Evolutionary conservation across 257 asterid species (phyloP), one percentile per base, ranked within the genome.

Genomic region (Solanum ossicruentum): DNA sequence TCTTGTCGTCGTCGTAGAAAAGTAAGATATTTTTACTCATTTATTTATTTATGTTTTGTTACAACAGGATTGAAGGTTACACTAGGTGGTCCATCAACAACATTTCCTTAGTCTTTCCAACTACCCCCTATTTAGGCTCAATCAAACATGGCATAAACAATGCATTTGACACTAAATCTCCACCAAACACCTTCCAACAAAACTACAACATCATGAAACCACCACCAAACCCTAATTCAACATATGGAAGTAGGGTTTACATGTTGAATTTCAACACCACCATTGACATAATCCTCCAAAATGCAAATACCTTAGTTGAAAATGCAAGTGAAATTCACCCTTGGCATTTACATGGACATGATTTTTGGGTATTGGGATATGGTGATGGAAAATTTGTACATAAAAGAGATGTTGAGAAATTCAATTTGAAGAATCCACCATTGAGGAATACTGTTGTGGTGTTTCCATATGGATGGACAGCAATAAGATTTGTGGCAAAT

Each of bases 291-390:
- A 77, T 95, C 11, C 89, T 95, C 12, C 99, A 94, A 57, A 95
- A 95, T 56, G 94, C 98, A 11, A 95, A 95, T 20, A 92, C 92
- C 18, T 67, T 94, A 3, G 89, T 61, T 52, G 87, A 82, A 4
- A 89, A 91, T 16, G 92, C 84, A 8, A 94, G 99, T 55, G 99
- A 95, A 54, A 92, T 90, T 23, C 99, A 94, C 85, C 99, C 99
- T 6, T 95, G 98, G 98, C 98, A 95, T 69, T 70, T 94, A 81
- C 99, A 94, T 32, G 99, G 99, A 8, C 99, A 95, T 21, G 95
- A 92, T 57, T 95, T 95, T 32, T 94, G 98, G 98, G 91, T 93
- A 4, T 84, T 95, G 9, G 98, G 94, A 0, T 90, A 93, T 20
- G 98, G 98, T 43, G 97, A 92, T 47, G 97, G 98, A 51, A 89